Conservation (phyloP, 2,329 filamentous ascomycete species). For the Curvularia verruculosa region DNA sequence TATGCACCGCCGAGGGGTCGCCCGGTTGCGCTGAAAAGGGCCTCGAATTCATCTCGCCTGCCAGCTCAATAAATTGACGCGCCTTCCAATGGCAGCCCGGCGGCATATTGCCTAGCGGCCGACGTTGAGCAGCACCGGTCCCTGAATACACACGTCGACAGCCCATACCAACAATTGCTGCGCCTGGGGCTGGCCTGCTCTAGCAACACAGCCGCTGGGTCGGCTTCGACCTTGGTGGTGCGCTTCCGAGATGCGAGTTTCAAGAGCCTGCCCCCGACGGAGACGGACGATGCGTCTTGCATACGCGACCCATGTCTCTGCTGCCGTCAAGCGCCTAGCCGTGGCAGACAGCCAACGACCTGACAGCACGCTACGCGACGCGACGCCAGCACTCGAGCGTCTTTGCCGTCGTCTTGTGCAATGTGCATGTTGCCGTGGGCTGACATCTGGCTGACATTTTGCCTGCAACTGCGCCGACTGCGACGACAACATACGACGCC, state of each 20-base stretch:
- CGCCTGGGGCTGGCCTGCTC: slow-evolving; percentile 10
- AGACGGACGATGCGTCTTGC: slow-evolving; percentile 24
- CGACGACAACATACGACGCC: too few species aligned
- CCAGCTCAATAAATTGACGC: slow-evolving; percentile 23
- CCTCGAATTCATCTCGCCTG: slow-evolving; percentile 23
- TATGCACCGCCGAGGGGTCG: too few species aligned
- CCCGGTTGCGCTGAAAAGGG: too few species aligned
- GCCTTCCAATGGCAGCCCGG: slow-evolving; percentile 21
- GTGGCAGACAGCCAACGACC: slow-evolving; percentile 26
- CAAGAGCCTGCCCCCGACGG: slow-evolving; percentile 27
- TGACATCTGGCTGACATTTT: slow-evolving; percentile 12
- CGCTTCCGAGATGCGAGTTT: slow-evolving; percentile 34
- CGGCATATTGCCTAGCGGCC: slow-evolving; percentile 26
- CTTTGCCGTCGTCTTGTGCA: background rate
- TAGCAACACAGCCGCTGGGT: slow-evolving; percentile 1
- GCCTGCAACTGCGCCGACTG: slow-evolving; percentile 1
- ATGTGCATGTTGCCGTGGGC: slow-evolving; percentile 3
- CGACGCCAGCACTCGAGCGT: background rate
- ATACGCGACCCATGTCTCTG: slow-evolving; percentile 25
- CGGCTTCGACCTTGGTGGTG: background rate
- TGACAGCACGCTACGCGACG: slow-evolving; percentile 25
- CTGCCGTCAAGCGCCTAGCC: slow-evolving; percentile 32
- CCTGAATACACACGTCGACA: slow-evolving; percentile 16
- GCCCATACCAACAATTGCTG: slow-evolving; percentile 1
- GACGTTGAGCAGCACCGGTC: slow-evolving; percentile 16